phyloP scores from a whole-genome alignment of 345 rosid species.

The Psidium friedrichsthalianum region DNA sequence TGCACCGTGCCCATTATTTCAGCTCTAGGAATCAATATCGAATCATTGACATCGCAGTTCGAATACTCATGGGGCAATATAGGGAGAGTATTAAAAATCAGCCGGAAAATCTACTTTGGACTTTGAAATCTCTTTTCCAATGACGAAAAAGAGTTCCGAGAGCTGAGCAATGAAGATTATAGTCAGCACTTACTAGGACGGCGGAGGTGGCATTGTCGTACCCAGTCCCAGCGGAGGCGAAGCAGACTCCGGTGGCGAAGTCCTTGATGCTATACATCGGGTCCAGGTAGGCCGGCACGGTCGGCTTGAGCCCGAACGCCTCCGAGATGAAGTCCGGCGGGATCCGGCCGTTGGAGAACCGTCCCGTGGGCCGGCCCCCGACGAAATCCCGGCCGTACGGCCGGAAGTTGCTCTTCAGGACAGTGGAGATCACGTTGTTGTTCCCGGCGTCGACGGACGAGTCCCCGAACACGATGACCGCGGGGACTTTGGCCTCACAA shows the following conservation, averaged over 20 bases:
- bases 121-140: neutral
- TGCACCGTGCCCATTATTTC: neutral
- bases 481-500: constrained; percentile 16
- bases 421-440: constrained; percentile 31
- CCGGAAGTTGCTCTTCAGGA: constrained; percentile 38
- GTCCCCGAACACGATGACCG: constrained; percentile 49
- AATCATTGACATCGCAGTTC: neutral
- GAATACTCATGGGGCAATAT: neutral
- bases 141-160: neutral
- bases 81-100: neutral
- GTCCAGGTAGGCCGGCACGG: constrained; percentile 51
- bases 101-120: neutral
- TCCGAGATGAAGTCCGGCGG: constrained; percentile 44
- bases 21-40: neutral
- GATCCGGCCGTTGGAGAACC: constrained; percentile 45
- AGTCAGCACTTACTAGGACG: constrained; percentile 29
- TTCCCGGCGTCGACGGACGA: constrained; percentile 49
- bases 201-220: constrained; percentile 39
- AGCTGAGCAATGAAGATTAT: neutral
- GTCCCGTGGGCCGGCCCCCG: constrained; percentile 34
- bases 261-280: constrained; percentile 28
- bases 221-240: constrained; percentile 58
- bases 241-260: constrained; percentile 42
- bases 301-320: constrained; percentile 41
- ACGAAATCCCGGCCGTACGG: constrained; percentile 51